Evolutionary conservation across 1,284 basidiomycete genomes (phyloP).

Genomic region (Cryptococcus sp.): DNA sequence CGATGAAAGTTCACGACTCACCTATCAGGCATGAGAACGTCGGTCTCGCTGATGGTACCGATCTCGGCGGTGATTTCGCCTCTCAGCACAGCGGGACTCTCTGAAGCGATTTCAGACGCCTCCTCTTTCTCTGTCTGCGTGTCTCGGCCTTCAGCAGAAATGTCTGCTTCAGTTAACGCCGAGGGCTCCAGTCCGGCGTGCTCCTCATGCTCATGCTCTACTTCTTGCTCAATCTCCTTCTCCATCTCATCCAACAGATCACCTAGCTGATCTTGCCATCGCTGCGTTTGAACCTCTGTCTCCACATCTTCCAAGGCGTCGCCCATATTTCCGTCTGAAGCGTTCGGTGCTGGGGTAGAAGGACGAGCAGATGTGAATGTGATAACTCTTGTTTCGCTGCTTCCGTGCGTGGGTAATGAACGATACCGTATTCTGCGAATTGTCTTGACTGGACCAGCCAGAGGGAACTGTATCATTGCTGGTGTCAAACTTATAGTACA

Average conservation of each 20-base stretch:
- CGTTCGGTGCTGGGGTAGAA: background rate
- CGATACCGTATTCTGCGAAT: slow-evolving; percentile 14
- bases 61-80: background rate
- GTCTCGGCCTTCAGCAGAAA: too few species aligned
- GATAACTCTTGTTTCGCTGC: slow-evolving; percentile 1
- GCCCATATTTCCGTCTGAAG: background rate
- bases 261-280: background rate
- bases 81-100: background rate
- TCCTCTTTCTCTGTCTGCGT: too few species aligned
- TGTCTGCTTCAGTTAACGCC: too few species aligned
- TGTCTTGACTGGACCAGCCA: background rate
- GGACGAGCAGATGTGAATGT: slow-evolving; percentile 9
- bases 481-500: slow-evolving; percentile 10
- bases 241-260: background rate
- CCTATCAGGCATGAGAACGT: too few species aligned
- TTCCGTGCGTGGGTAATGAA: background rate
- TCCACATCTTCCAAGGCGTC: background rate
- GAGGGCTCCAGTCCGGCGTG: background rate
- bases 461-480: slow-evolving; percentile 16
- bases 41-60: too few species aligned
- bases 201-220: background rate
- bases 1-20: too few species aligned
- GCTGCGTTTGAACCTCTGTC: background rate
- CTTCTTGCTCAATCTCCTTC: background rate
- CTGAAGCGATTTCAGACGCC: too few species aligned